Conservation (phyloP, 2,329 filamentous ascomycete species). For the Nemania serpens region DNA sequence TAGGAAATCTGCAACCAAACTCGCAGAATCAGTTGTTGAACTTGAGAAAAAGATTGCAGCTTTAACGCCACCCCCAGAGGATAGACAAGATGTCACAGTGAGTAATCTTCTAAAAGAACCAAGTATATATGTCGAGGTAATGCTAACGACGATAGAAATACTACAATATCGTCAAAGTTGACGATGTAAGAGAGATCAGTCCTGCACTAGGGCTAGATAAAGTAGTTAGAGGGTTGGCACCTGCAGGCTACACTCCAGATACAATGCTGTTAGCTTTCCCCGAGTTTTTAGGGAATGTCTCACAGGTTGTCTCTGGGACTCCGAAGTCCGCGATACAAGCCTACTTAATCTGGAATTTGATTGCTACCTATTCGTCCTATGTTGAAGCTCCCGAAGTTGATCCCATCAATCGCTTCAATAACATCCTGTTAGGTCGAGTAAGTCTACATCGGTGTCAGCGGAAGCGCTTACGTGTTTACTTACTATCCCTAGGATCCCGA, state of each 20-base stretch:
- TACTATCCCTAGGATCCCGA: conserved; percentile 55
- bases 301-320: conserved; percentile 58
- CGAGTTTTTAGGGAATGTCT: conserved; percentile 62
- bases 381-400: conserved; percentile 65
- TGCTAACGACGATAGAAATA: conserved; percentile 52
- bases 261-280: conserved; percentile 64
- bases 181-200: conserved; percentile 58
- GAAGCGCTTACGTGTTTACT: background rate
- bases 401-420: conserved; percentile 63
- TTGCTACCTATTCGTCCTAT: conserved; percentile 56
- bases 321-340: conserved; percentile 60
- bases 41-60: conserved; percentile 66
- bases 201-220: conserved; percentile 60
- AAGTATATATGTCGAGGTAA: background rate
- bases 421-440: conserved; percentile 62
- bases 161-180: conserved; percentile 66
- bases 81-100: conserved; percentile 63
- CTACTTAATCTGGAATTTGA: conserved; percentile 69
- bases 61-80: conserved; percentile 61
- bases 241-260: conserved; percentile 53
- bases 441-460: conserved; percentile 11
- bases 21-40: conserved; percentile 52
- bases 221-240: conserved; percentile 58
- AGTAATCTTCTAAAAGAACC: conserved; percentile 18
- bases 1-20: conserved; percentile 33